Percentiles rank a stretch among this genome's conserved stretches.
phyloP scores from a whole-genome alignment of 2,329 filamentous ascomycete species.

The Curvularia sp. region DNA sequence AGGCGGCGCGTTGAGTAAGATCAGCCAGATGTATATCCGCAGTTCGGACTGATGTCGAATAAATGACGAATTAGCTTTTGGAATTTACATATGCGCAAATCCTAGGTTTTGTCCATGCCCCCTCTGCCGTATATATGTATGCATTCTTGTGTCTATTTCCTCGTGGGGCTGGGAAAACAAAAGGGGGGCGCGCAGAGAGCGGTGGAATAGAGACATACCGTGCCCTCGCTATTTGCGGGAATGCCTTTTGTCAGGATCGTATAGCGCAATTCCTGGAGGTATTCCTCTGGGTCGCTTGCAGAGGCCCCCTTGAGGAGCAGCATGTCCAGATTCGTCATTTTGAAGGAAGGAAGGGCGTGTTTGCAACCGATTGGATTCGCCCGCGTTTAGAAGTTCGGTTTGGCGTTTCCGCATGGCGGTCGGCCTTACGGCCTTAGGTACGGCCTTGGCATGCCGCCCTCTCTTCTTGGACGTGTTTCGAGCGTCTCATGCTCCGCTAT shows the following conservation, averaged over 20 bases:
- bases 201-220: slow-evolving; percentile 61
- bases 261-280: slow-evolving; percentile 73
- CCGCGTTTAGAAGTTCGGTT: slow-evolving; percentile 10
- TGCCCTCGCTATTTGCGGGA: slow-evolving; percentile 79
- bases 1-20: slow-evolving; percentile 86
- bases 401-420: slow-evolving; percentile 4
- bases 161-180: background rate
- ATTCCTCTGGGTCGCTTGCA: slow-evolving; percentile 70
- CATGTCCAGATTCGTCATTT: slow-evolving; percentile 66
- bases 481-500: slow-evolving; percentile 1
- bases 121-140: background rate
- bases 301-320: slow-evolving; percentile 82
- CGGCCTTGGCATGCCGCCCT: slow-evolving; percentile 10
- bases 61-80: background rate
- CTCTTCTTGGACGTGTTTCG: background rate
- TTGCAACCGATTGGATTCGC: slow-evolving; percentile 16
- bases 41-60: slow-evolving; percentile 73
- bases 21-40: slow-evolving; percentile 95
- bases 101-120: background rate
- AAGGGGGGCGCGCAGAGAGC: background rate
- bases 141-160: background rate
- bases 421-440: background rate
- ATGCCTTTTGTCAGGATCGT: slow-evolving; percentile 79
- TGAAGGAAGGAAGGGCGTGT: slow-evolving; percentile 8
- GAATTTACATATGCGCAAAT: background rate